A percentile compares a stretch with the other conserved stretches of the same genome.
Evolutionary conservation across 192 early-diverging fungal genomes (phyloP).

Genomic region (Phycomyces nitens): DNA sequence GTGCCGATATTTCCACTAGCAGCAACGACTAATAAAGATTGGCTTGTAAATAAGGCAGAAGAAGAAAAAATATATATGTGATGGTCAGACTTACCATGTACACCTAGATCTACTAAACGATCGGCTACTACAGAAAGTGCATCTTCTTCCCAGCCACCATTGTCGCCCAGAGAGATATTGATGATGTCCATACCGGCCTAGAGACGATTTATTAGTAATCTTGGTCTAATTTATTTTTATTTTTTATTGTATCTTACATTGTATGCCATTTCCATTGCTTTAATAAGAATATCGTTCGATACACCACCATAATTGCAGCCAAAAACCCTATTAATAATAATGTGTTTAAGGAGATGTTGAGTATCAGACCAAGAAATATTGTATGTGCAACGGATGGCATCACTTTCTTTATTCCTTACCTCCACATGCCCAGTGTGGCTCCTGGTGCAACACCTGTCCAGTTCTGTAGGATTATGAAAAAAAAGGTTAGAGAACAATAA

Average conservation of each 20-base stretch:
- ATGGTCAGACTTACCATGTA: conserved; percentile 16
- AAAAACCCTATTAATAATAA: conserved; percentile 45
- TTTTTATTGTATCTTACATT: conserved; percentile 24
- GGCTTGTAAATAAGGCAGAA: background rate
- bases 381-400: background rate
- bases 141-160: conserved; percentile 58
- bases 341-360: background rate
- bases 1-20: conserved; percentile 65
- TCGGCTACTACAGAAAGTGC: conserved; percentile 57
- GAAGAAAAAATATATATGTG: background rate
- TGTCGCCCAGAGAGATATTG: conserved; percentile 78
- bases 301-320: conserved; percentile 66
- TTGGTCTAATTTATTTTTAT: background rate
- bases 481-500: background rate
- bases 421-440: conserved; percentile 72
- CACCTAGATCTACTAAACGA: conserved; percentile 39
- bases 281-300: conserved; percentile 69
- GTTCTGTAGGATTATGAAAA: conserved; percentile 19
- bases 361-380: background rate
- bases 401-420: conserved; percentile 31
- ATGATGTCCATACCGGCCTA: conserved; percentile 68
- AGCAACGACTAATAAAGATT: conserved; percentile 42
- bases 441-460: conserved; percentile 64
- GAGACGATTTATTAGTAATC: background rate
- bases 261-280: conserved; percentile 70